Percentiles rank a stretch among this genome's conserved stretches.
These are phyloP conservation scores for Plectosphaerella cucumerina DNA, from an alignment of 2,329 filamentous ascomycete genomes.

Conservation along the genomic window DNA sequence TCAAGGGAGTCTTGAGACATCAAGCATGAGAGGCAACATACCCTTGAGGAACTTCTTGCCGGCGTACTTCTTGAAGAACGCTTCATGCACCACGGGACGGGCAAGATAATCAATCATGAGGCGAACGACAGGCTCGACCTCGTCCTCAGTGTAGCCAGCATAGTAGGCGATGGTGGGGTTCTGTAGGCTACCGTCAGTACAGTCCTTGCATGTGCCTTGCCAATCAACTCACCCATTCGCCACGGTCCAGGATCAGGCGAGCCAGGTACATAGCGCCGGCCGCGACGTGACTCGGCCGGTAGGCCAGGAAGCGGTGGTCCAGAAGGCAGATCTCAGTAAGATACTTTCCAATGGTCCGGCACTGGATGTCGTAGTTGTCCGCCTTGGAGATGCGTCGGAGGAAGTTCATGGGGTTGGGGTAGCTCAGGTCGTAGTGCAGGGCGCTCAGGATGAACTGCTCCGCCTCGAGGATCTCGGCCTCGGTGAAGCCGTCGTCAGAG, in stretches of 20 bases:
- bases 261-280: conserved; percentile 94
- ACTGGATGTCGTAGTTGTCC: conserved; percentile 98
- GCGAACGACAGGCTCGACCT: conserved; percentile 87
- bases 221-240: conserved; percentile 77
- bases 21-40: conserved; percentile 40
- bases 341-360: conserved; percentile 95
- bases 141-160: conserved; percentile 86
- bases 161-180: conserved; percentile 86
- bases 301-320: conserved; percentile 89
- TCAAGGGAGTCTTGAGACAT: neutral
- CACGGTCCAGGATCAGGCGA: conserved; percentile 83
- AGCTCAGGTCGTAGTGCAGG: conserved; percentile 95
- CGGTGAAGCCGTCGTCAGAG: conserved; percentile 92
- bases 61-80: conserved; percentile 99
- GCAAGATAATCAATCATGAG: conserved; percentile 97
- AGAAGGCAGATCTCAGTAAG: conserved; percentile 94
- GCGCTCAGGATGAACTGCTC: conserved; percentile 90
- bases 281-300: conserved; percentile 83
- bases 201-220: conserved; percentile 3
- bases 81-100: conserved; percentile 85
- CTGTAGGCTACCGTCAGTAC: conserved; percentile 37
- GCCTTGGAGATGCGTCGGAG: conserved; percentile 97
- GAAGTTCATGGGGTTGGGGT: conserved; percentile 99
- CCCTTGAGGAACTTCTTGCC: conserved; percentile 99
- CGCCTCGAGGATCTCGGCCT: conserved; percentile 93